Evolutionary conservation across 306 rosid species (phyloP), one percentile per base, ranked within the genome.

Genomic region (Cucumis cinereus): DNA sequence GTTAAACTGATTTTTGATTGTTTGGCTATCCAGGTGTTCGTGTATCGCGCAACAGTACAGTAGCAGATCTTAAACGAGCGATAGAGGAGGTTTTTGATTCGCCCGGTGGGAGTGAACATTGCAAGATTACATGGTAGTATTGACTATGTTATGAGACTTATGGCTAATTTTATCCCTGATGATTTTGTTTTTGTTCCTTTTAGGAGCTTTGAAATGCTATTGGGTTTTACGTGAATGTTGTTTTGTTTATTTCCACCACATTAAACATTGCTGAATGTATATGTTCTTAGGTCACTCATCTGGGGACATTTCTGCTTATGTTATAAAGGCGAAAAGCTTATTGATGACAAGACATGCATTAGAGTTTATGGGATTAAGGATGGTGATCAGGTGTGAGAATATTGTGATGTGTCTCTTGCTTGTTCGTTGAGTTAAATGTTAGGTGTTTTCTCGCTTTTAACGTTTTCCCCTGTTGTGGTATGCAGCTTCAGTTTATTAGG

Each of bases 281-380:
- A 40, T 67, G 68, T 30, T 26, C 20, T 53, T 74, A 86, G 90
- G 90, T 82, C 83, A 80, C 77, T 79, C 17, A 86, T 84, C 26
- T 86, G 88, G 90, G 90, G 86, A 50, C 84, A 86, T 69, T 86
- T 86, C 78, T 86, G 90, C 83, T 80, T 86, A 28, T 62, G 88
- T 73, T 83, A 84, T 72, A 78, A 78, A 53, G 90, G 80, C 12
- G 77, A 84, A 75, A 82, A 82, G 71, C 84, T 86, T 67, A 78
- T 58, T 35, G 85, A 82, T 76, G 90, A 86, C 78, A 82, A 74
- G 40, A 77, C 82, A 8, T 52, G 7, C 54, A 64, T 86, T 53
- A 78, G 59, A 63, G 73, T 24, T 50, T 73, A 77, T 53, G 86
- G 90, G 68, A 82, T 86, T 47, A 82, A 86, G 72, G 90, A 86